A percentile compares a stretch with the other conserved stretches of the same genome.
Conservation (phyloP, 2,329 filamentous ascomycete species). For the Gliomastix tumulicola region DNA sequence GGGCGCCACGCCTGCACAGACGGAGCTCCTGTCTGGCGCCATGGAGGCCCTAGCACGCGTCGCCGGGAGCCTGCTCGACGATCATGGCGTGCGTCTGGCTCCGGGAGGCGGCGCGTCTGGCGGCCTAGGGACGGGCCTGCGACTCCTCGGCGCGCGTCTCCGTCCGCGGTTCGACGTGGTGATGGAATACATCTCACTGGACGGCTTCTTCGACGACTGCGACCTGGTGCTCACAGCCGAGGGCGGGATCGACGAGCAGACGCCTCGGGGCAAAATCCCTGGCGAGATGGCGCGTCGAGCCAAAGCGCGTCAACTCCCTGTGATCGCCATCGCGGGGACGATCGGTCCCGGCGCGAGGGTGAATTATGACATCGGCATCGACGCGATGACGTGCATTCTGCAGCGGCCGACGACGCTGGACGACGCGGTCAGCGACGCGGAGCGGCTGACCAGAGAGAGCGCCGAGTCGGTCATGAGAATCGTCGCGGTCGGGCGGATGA, state of each 20-base stretch:
- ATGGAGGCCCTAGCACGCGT: slow-evolving; percentile 33
- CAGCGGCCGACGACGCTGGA: slow-evolving; percentile 21
- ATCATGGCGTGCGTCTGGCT: slow-evolving; percentile 21
- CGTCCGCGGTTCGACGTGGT: slow-evolving; percentile 40
- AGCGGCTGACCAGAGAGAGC: slow-evolving; percentile 20
- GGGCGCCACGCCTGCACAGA: slow-evolving; percentile 34
- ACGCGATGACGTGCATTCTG: slow-evolving; percentile 23
- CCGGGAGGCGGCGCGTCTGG: slow-evolving; percentile 45
- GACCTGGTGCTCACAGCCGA: slow-evolving; percentile 46
- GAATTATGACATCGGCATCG: slow-evolving; percentile 24
- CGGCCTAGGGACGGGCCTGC: slow-evolving; percentile 42
- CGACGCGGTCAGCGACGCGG: slow-evolving; percentile 19
- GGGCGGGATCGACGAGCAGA: slow-evolving; percentile 44
- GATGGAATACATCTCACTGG: slow-evolving; percentile 41
- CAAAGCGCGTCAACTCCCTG: slow-evolving; percentile 33
- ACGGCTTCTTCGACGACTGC: slow-evolving; percentile 35
- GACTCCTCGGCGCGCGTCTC: slow-evolving; percentile 36
- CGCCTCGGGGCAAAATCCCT: slow-evolving; percentile 44
- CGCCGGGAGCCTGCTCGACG: slow-evolving; percentile 20
- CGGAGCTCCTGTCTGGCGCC: slow-evolving; percentile 29
- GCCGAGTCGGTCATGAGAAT: slow-evolving; percentile 24
- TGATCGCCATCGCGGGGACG: slow-evolving; percentile 29
- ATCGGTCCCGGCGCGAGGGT: slow-evolving; percentile 23
- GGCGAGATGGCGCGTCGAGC: slow-evolving; percentile 42
- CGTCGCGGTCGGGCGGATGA: slow-evolving; percentile 19